Percentiles rank a stretch among this genome's conserved stretches.
phyloP scores from a whole-genome alignment of 768 basidiomycete genomes.

The Tylopilus sp. region DNA sequence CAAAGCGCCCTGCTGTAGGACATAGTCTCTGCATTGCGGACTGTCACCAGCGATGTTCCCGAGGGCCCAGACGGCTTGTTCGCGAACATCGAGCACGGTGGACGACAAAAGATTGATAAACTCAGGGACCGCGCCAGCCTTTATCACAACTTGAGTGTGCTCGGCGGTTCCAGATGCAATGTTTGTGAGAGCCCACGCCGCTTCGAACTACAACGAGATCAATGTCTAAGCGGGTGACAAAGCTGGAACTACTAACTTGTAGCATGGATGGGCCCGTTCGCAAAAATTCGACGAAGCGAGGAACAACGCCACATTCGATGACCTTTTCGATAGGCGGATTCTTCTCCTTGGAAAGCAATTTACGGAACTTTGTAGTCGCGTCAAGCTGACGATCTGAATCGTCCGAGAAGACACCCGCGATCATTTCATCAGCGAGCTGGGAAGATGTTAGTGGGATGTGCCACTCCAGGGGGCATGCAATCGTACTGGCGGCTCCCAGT shows the following conservation, averaged over 20 bases:
- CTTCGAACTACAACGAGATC: conserved; percentile 69
- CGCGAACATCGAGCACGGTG: conserved; percentile 92
- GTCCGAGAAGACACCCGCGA: conserved; percentile 87
- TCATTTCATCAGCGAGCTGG: conserved; percentile 88
- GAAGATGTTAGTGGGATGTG: conserved; percentile 10
- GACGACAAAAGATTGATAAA: conserved; percentile 97
- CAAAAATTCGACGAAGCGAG: conserved; percentile 95
- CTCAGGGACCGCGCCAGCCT: conserved; percentile 89
- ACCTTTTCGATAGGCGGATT: conserved; percentile 99
- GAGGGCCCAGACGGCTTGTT: conserved; percentile 99
- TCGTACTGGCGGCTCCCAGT: conserved; percentile 75
- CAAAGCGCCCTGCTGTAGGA: conserved; percentile 89
- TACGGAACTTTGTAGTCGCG: conserved; percentile 97
- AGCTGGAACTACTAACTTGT: conserved; percentile 48
- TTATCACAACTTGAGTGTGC: conserved; percentile 97
- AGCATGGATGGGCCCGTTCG: conserved; percentile 77
- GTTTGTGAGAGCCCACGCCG: conserved; percentile 97
- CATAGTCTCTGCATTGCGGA: conserved; percentile 95
- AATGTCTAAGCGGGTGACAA: conserved; percentile 6
- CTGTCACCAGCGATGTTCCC: conserved; percentile 99
- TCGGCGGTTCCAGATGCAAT: conserved; percentile 98
- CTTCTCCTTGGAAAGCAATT: conserved; percentile 98
- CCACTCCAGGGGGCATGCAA: conserved; percentile 8
- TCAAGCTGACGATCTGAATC: conserved; percentile 91
- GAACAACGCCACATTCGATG: conserved; percentile 95